Percentiles rank a stretch among this genome's conserved stretches.
These are phyloP conservation scores for Eucalyptus grandis DNA, from an alignment of 345 rosid species.

Conservation along the genomic window DNA sequence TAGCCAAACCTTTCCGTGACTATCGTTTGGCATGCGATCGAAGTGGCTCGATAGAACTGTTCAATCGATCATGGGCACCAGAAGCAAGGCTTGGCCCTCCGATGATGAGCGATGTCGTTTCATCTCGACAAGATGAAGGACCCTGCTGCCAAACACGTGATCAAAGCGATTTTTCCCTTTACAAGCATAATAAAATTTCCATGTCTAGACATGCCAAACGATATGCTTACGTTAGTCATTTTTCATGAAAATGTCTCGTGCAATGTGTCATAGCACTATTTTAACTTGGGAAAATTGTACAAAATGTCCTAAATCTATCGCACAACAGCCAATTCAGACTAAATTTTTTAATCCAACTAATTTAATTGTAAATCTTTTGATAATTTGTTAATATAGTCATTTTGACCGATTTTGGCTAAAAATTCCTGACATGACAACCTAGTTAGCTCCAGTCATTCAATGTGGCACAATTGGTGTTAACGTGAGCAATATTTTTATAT, in stretches of 20 bases:
- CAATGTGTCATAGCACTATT: neutral
- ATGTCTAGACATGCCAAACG: neutral
- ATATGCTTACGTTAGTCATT: neutral
- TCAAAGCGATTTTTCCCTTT: neutral
- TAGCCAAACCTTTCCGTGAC: neutral
- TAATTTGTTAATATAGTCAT: neutral
- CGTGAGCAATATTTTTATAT: neutral
- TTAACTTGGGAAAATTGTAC: neutral
- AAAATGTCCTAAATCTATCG: neutral
- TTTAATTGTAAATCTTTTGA: neutral
- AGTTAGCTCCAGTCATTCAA: rapidly evolving
- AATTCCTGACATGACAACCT: rapidly evolving
- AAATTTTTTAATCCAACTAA: rapidly evolving
- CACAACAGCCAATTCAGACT: rapidly evolving
- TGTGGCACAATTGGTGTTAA: rapidly evolving
- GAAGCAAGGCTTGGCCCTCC: neutral
- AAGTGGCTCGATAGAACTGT: neutral
- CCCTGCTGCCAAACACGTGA: neutral
- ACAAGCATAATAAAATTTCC: neutral
- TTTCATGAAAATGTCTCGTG: neutral
- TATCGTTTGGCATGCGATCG: neutral
- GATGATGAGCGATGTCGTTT: neutral
- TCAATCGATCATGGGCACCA: neutral
- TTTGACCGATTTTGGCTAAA: neutral
- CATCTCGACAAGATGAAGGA: neutral